A percentile compares a stretch with the other conserved stretches of the same genome.
Evolutionary conservation across 108 stramenopile genomes (phyloP).

Genomic region (Fragilariopsis cylindrus): DNA sequence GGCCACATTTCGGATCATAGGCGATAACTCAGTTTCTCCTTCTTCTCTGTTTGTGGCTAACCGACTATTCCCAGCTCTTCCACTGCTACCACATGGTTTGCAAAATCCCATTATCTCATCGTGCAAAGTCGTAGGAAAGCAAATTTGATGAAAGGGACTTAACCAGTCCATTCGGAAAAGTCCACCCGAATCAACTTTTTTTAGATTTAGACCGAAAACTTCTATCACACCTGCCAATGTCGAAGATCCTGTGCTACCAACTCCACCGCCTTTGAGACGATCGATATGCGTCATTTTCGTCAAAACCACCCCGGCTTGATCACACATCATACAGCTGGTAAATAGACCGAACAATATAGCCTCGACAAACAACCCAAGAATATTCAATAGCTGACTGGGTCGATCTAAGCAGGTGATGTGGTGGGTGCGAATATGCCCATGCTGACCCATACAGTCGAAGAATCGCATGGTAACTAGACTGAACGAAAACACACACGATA

Average conservation of each 20-base stretch:
- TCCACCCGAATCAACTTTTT: slow-evolving; percentile 18
- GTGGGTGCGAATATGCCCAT: slow-evolving; percentile 25
- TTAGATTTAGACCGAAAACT: slow-evolving; percentile 66
- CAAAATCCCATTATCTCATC: slow-evolving; percentile 89
- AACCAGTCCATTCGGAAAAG: slow-evolving; percentile 76
- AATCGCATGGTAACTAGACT: slow-evolving; percentile 68
- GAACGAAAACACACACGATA: slow-evolving; percentile 87
- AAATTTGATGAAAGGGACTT: slow-evolving; percentile 72
- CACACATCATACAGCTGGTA: slow-evolving; percentile 97
- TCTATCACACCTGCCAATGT: slow-evolving; percentile 65
- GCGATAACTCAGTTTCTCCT: slow-evolving; percentile 15
- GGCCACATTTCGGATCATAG: slow-evolving; percentile 36
- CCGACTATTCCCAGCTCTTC: slow-evolving; percentile 15
- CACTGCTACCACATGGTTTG: slow-evolving; percentile 52
- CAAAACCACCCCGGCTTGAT: slow-evolving; percentile 91
- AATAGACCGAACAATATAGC: slow-evolving; percentile 95
- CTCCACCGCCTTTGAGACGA: slow-evolving; percentile 81
- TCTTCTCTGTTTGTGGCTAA: not conserved
- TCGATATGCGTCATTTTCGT: slow-evolving; percentile 97
- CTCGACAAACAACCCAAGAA: slow-evolving; percentile 74
- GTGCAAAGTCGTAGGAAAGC: slow-evolving; percentile 65
- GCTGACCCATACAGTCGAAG: slow-evolving; percentile 55
- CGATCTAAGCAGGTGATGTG: slow-evolving; percentile 67
- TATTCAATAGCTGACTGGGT: slow-evolving; percentile 62
- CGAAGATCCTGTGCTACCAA: slow-evolving; percentile 22